Conservation (phyloP, 805 yeast species). For the Geotrichum ghanense region DNA sequence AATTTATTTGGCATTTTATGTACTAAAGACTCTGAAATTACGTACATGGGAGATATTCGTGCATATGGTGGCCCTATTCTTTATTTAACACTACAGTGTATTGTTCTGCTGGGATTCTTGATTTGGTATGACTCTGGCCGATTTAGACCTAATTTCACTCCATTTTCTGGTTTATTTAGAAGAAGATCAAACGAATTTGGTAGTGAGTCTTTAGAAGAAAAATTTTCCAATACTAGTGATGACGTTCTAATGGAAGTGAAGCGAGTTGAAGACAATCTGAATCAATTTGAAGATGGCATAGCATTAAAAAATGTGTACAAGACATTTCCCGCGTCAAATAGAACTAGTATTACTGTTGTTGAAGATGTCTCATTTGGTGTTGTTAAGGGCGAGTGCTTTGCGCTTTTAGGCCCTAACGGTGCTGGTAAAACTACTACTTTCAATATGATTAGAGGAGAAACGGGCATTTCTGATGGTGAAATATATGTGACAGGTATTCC, state of each 20-base stretch:
- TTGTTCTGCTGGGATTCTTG: conserved; percentile 15
- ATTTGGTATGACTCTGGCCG: conserved; percentile 28
- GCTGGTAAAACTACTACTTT: conserved; percentile 29
- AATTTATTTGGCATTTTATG: conserved; percentile 26
- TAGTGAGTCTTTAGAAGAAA: conserved; percentile 11
- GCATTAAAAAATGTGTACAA: conserved; percentile 22
- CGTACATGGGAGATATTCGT: conserved; percentile 21
- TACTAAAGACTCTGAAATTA: conserved; percentile 13
- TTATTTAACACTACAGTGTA: conserved; percentile 21
- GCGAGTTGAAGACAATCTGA: conserved; percentile 16
- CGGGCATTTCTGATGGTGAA: conserved; percentile 20
- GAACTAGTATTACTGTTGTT: conserved; percentile 18
- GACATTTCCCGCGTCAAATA: conserved; percentile 6
- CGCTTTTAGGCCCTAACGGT: conserved; percentile 28
- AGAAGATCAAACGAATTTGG: not conserved
- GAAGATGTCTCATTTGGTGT: conserved; percentile 28
- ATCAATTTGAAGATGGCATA: conserved; percentile 17
- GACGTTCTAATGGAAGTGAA: conserved; percentile 16
- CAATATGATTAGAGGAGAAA: conserved; percentile 29
- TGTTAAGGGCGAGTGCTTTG: conserved; percentile 24
- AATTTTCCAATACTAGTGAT: conserved; percentile 14
- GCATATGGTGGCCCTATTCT: conserved; percentile 27
- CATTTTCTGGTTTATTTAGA: conserved; percentile 3
- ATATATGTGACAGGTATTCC: conserved; percentile 21
- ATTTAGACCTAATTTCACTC: conserved; percentile 13